Evolutionary conservation across 345 rosid genomes (phyloP).

Genomic region (Salix arbutifolia): DNA sequence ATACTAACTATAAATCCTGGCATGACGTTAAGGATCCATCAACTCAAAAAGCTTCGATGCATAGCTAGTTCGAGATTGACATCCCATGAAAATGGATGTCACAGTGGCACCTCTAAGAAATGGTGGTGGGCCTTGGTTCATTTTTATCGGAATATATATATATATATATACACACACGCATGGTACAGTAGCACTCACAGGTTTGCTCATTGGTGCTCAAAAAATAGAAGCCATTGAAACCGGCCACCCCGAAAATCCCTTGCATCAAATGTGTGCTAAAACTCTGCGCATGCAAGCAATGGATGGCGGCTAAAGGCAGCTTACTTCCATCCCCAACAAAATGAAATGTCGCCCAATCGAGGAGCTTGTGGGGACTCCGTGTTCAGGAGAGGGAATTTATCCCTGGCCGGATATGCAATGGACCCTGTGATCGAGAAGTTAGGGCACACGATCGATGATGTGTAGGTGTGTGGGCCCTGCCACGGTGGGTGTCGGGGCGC

Average conservation of each 20-base stretch:
- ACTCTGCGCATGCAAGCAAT: conserved; percentile 46
- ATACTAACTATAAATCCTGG: neutral
- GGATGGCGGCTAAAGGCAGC: conserved; percentile 60
- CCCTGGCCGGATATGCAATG: conserved; percentile 20
- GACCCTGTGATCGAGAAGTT: conserved; percentile 39
- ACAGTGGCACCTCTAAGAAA: conserved; percentile 13
- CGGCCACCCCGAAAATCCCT: neutral
- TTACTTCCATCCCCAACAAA: conserved; percentile 23
- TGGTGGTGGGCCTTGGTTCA: conserved; percentile 39
- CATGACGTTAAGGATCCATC: conserved; percentile 3
- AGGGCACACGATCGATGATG: conserved; percentile 52
- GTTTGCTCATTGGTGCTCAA: conserved; percentile 28
- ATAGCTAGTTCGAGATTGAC: neutral
- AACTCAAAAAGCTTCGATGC: neutral
- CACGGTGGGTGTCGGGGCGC: conserved; percentile 49
- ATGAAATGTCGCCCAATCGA: conserved; percentile 27
- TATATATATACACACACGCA: conserved; percentile 44
- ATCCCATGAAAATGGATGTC: conserved; percentile 22
- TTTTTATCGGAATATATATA: neutral
- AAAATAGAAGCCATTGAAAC: neutral
- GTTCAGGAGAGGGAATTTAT: conserved; percentile 20
- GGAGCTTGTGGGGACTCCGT: conserved; percentile 42
- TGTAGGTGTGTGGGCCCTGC: conserved; percentile 42
- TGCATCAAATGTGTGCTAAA: conserved; percentile 29
- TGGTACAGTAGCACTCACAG: conserved; percentile 78